These are phyloP conservation scores for Curvularia sp. DNA, from an alignment of 2,329 filamentous ascomycete genomes.

Conservation along the genomic window DNA sequence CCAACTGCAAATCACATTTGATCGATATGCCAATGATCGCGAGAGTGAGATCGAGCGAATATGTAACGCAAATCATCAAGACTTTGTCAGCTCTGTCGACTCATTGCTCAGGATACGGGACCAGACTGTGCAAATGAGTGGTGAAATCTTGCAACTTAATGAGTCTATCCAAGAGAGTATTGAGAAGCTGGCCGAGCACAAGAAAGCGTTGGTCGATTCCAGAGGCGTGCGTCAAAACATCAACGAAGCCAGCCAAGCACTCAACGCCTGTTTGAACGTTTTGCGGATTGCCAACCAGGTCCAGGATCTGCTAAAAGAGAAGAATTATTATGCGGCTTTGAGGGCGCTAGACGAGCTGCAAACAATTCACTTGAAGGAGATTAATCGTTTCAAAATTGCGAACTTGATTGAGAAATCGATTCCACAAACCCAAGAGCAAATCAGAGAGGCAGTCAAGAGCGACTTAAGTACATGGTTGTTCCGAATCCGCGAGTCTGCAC, in stretches of 20 bases:
- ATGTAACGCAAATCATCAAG: conserved; percentile 94
- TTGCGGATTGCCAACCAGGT: conserved; percentile 92
- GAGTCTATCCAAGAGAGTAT: conserved; percentile 95
- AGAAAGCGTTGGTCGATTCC: conserved; percentile 91
- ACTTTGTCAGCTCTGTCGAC: conserved; percentile 92
- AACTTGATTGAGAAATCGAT: conserved; percentile 96
- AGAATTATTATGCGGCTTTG: conserved; percentile 93
- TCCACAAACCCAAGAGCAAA: conserved; percentile 87
- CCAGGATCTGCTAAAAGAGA: conserved; percentile 87
- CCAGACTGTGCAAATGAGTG: conserved; percentile 84
- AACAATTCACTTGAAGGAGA: conserved; percentile 93
- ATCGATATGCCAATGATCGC: conserved; percentile 82
- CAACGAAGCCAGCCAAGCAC: conserved; percentile 84
- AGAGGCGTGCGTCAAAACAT: conserved; percentile 93
- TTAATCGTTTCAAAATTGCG: conserved; percentile 92
- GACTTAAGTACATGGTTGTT: conserved; percentile 98
- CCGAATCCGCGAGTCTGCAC: conserved; percentile 91
- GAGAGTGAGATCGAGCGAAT: conserved; percentile 93
- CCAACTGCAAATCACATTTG: conserved; percentile 78
- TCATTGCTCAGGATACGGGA: conserved; percentile 91
- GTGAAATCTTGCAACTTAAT: conserved; percentile 90
- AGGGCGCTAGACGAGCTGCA: conserved; percentile 94
- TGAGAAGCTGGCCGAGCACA: conserved; percentile 91
- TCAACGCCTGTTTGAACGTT: conserved; percentile 91
- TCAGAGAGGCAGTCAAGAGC: conserved; percentile 95